These are phyloP conservation scores for Saccharomyces hybrid DNA, from an alignment of 1,139 yeast species.

Conservation along the genomic window DNA sequence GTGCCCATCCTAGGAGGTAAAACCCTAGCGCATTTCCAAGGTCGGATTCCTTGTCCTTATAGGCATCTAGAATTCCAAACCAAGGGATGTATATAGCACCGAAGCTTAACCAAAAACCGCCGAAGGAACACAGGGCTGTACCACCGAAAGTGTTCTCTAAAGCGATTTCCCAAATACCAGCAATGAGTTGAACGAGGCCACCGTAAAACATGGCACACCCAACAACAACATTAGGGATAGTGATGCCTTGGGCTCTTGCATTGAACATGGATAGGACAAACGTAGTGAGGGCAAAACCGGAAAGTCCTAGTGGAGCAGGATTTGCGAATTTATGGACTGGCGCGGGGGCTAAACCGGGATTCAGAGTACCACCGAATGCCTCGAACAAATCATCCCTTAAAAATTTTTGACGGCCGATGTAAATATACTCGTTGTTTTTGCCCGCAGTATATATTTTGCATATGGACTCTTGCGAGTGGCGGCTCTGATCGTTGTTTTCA, in stretches of 20 bases:
- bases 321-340: constrained; percentile 40
- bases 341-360: constrained; percentile 51
- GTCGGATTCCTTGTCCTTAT: constrained; percentile 33
- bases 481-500: neutral
- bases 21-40: constrained; percentile 48
- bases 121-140: constrained; percentile 58
- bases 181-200: constrained; percentile 65
- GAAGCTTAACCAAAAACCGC: constrained; percentile 65
- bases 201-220: constrained; percentile 82
- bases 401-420: constrained; percentile 66
- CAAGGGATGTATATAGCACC: constrained; percentile 55
- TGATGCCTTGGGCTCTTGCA: constrained; percentile 43
- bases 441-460: constrained; percentile 34
- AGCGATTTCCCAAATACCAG: constrained; percentile 56
- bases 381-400: constrained; percentile 45
- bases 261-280: constrained; percentile 52
- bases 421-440: constrained; percentile 48
- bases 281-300: constrained; percentile 61
- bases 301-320: constrained; percentile 63
- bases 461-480: constrained; percentile 2
- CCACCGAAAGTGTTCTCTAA: constrained; percentile 71
- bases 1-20: constrained; percentile 57
- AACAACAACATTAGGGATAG: constrained; percentile 46
- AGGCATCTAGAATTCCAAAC: constrained; percentile 54
- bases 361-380: constrained; percentile 57